phyloP scores from a whole-genome alignment of 2,329 filamentous ascomycete genomes.

The Epichloe scottii region DNA sequence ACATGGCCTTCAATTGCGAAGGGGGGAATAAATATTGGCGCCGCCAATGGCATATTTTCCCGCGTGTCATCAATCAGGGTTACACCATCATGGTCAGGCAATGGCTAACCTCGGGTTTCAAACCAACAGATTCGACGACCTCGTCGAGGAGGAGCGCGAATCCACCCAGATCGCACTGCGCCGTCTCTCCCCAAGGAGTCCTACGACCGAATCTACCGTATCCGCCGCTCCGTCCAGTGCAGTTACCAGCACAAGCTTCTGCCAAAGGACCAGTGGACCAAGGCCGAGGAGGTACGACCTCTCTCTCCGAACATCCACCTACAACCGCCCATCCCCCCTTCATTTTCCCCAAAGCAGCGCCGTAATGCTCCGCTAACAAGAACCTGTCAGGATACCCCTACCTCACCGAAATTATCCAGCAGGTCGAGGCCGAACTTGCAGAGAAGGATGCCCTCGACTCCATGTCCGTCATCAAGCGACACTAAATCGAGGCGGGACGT shows the following conservation, averaged over 20 bases:
- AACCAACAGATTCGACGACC: slow-evolving; percentile 67
- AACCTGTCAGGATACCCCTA: slow-evolving; percentile 35
- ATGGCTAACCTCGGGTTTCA: slow-evolving; percentile 12
- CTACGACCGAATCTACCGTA: slow-evolving; percentile 95
- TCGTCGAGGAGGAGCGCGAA: slow-evolving; percentile 88
- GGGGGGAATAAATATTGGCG: not conserved
- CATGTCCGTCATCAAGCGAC: slow-evolving; percentile 36
- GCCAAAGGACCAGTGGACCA: slow-evolving; percentile 49
- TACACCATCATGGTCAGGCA: not conserved
- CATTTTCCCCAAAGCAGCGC: not conserved
- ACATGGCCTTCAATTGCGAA: not conserved
- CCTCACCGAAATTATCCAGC: slow-evolving; percentile 38
- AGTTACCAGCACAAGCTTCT: slow-evolving; percentile 52
- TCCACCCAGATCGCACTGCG: slow-evolving; percentile 76
- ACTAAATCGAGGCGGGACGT: slow-evolving; percentile 18
- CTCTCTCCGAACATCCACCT: not conserved
- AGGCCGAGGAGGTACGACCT: slow-evolving; percentile 36
- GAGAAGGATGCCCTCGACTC: slow-evolving; percentile 42
- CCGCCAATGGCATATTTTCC: not conserved
- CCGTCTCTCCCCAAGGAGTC: slow-evolving; percentile 80
- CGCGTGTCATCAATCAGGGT: not conserved
- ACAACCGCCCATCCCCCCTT: not conserved
- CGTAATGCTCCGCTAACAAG: not conserved
- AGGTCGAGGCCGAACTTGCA: slow-evolving; percentile 35
- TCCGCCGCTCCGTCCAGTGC: slow-evolving; percentile 85